These are phyloP conservation scores for Crithidia fasciculata DNA, from an alignment of 208 protist genomes.

Conservation along the genomic window DNA sequence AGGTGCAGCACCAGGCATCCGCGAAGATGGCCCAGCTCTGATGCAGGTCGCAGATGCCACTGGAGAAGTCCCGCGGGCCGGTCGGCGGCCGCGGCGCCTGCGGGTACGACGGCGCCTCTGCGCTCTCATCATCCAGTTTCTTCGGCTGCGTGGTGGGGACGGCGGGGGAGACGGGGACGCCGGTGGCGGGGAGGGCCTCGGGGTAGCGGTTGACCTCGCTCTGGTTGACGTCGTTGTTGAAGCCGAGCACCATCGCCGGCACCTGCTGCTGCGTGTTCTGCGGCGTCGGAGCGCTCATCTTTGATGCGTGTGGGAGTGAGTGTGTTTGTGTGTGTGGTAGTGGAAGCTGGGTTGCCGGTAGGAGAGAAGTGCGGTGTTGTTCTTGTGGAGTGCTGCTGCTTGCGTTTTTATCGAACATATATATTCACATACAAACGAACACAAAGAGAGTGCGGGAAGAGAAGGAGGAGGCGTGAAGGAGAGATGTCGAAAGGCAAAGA, in stretches of 20 bases:
- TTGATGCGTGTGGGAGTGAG: background rate
- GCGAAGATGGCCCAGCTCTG: conserved; percentile 13
- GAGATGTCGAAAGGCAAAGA: too few species aligned
- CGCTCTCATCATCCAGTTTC: background rate
- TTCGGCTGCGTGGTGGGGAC: background rate
- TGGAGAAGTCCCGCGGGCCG: conserved; percentile 12
- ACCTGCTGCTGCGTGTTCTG: background rate
- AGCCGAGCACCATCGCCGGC: background rate
- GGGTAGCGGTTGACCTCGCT: conserved; percentile 3
- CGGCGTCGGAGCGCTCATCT: background rate
- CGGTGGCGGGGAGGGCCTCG: background rate
- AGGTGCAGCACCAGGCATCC: conserved; percentile 31
- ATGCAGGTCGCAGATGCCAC: conserved; percentile 25
- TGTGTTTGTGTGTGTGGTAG: background rate
- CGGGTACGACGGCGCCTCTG: background rate
- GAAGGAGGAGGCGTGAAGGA: too few species aligned
- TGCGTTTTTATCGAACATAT: too few species aligned
- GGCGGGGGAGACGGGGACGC: background rate
- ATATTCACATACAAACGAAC: too few species aligned
- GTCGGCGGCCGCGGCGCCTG: background rate
- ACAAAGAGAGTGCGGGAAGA: too few species aligned
- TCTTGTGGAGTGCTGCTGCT: background rate
- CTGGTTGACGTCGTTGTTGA: background rate
- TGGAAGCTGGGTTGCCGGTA: background rate
- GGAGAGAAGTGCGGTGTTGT: background rate